These are phyloP conservation scores for Drechslerella stenobrocha DNA, from an alignment of 2,329 filamentous ascomycete genomes.

Conservation along the genomic window DNA sequence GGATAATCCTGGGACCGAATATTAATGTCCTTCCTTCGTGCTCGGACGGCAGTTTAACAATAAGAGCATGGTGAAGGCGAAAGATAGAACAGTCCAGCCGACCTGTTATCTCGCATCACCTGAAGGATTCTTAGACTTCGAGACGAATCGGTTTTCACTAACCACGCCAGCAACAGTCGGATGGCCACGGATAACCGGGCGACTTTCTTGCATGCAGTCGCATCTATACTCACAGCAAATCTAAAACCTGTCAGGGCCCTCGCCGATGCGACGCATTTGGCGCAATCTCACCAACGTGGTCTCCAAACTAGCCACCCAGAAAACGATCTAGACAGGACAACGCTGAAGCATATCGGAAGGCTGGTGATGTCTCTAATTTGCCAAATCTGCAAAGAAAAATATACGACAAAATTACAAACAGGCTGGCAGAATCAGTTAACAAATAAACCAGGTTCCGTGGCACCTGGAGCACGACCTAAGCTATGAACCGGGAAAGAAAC, in stretches of 20 bases:
- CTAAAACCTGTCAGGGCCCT: background rate
- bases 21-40: slow-evolving; percentile 10
- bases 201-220: background rate
- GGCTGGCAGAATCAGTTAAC: too few species aligned
- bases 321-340: too few species aligned
- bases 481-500: background rate
- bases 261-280: slow-evolving; percentile 13
- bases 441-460: background rate
- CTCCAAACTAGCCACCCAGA: slow-evolving; percentile 2
- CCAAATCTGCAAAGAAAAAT: too few species aligned
- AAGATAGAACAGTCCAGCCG: slow-evolving; percentile 1
- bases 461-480: background rate
- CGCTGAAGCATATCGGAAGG: too few species aligned
- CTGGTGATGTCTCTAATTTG: too few species aligned
- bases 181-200: slow-evolving; percentile 4
- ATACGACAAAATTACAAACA: too few species aligned
- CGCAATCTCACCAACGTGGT: slow-evolving; percentile 4
- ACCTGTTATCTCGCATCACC: background rate
- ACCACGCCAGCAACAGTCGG: background rate
- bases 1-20: slow-evolving; percentile 1
- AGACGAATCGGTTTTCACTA: background rate
- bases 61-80: background rate
- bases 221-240: slow-evolving; percentile 1
- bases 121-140: background rate
- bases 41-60: background rate